Evolutionary conservation across 2,329 filamentous ascomycete species (phyloP), one percentile per base, ranked within the genome.

Genomic region (Gremmenia infestans): DNA sequence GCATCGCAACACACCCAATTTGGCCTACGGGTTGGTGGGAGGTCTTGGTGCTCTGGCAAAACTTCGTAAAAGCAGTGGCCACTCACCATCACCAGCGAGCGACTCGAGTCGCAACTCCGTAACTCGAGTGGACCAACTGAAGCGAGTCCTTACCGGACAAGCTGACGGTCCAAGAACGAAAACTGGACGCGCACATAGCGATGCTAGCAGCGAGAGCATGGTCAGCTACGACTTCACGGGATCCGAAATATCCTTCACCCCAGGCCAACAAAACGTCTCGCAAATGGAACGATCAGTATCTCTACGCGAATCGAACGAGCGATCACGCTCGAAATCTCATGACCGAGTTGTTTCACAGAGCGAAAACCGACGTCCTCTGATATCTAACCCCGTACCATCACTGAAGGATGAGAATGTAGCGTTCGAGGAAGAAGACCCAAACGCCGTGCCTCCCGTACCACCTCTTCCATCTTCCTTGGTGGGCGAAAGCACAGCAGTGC

Each of bases 181-280:
- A 72, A 72, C 70, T 47, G 71, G 73, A 40, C 68, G 71, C 50
- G 69, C 71, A 25, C 72, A 79, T 51, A 81, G 81, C 56, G 76
- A 78, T 61, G 80, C 76, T 53, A 83, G 78, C 65, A 79, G 76
- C 55, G 87, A 90, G 53, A 89, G 85, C 69, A 81, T 90, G 76
- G 80, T 87, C 60, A 88, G 85, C 72, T 87, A 85, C 60, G 86
- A 89, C 55, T 79, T 82, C 61, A 81, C 81, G 46, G 77, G 81
- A n/a, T 88, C 85, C 6, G 86, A 89, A 65, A 72, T 83, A 19
- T 87, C 82, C 40, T 85, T 82, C 68, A 83, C 81, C 40, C 63
- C 63, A 15, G 54, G 49, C 8, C 62, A 65, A 42, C 60, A 63
- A 35, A 60, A 61, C 25, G 17, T 56, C 25, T 42, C 60, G 14